phyloP scores from a whole-genome alignment of 139 green algal species.

The Chlamydomonas sp. region DNA sequence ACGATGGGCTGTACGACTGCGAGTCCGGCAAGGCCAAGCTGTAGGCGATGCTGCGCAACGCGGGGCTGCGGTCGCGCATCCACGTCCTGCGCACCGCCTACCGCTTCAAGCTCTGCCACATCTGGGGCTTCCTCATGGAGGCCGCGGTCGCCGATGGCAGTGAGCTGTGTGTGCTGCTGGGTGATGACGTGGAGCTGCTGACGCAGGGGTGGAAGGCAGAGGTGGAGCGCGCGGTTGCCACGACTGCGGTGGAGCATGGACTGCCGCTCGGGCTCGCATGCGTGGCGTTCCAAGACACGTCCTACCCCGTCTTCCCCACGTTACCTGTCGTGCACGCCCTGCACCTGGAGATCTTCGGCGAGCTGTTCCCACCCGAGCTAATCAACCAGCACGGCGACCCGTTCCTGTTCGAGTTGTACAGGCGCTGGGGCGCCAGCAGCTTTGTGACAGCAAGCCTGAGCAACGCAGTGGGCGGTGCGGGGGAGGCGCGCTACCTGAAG shows the following conservation, averaged over 20 bases:
- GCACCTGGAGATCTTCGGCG: slow-evolving; percentile 22
- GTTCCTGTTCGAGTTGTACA: slow-evolving; percentile 32
- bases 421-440: background rate
- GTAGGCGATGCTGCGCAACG: background rate
- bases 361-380: slow-evolving; percentile 19
- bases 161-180: background rate
- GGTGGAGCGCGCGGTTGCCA: background rate
- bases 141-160: background rate
- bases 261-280: slow-evolving; percentile 3
- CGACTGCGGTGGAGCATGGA: background rate
- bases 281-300: background rate
- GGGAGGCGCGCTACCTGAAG: background rate
- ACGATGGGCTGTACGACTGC: background rate
- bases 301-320: slow-evolving; percentile 15
- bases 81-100: background rate
- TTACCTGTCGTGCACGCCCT: slow-evolving; percentile 23
- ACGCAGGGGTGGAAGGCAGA: slow-evolving; percentile 6
- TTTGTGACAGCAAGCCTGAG: background rate
- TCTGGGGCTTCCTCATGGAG: background rate
- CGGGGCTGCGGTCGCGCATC: background rate
- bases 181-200: background rate
- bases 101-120: background rate
- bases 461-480: background rate
- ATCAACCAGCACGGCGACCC: slow-evolving; percentile 31
- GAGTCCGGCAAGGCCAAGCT: background rate